Conservation (phyloP, 305 asterid species). For the Andrographis paniculata region DNA sequence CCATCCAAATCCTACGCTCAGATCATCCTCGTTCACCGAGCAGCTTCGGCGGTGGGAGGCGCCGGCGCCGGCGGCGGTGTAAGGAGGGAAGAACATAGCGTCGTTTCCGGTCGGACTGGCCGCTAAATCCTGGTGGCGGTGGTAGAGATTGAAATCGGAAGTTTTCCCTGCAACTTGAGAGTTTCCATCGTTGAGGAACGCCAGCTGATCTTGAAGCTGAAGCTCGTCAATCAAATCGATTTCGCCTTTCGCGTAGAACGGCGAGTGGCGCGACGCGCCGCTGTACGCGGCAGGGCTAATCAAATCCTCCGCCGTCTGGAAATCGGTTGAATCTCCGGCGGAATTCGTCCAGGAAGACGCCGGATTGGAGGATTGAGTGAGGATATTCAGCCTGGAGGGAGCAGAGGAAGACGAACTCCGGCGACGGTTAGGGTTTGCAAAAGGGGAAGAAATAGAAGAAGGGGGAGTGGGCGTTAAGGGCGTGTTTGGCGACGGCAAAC, state of each 20-base stretch:
- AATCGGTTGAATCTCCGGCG: slow-evolving; percentile 26
- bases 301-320: slow-evolving; percentile 28
- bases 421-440: too few species aligned
- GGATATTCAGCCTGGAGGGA: slow-evolving; percentile 37
- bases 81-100: slow-evolving; percentile 27
- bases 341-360: slow-evolving; percentile 21
- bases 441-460: too few species aligned
- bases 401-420: slow-evolving; percentile 30
- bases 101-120: slow-evolving; percentile 31
- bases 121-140: slow-evolving; percentile 31
- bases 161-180: slow-evolving; percentile 27
- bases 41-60: slow-evolving; percentile 53
- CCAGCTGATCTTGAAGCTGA: slow-evolving; percentile 64
- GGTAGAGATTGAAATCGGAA: slow-evolving; percentile 30
- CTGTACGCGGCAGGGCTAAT: slow-evolving; percentile 28
- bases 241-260: slow-evolving; percentile 35
- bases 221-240: slow-evolving; percentile 64
- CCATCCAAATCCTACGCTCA: slow-evolving; percentile 54
- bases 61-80: slow-evolving; percentile 21
- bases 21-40: slow-evolving; percentile 63
- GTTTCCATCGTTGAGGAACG: slow-evolving; percentile 49
- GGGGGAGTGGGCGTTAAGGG: slow-evolving; percentile 45
- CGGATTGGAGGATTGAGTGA: slow-evolving; percentile 25
- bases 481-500: slow-evolving; percentile 33
- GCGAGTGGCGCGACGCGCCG: slow-evolving; percentile 22